These are phyloP conservation scores for Backusella luteola DNA, from an alignment of 192 early-diverging fungal genomes.

Conservation along the genomic window DNA sequence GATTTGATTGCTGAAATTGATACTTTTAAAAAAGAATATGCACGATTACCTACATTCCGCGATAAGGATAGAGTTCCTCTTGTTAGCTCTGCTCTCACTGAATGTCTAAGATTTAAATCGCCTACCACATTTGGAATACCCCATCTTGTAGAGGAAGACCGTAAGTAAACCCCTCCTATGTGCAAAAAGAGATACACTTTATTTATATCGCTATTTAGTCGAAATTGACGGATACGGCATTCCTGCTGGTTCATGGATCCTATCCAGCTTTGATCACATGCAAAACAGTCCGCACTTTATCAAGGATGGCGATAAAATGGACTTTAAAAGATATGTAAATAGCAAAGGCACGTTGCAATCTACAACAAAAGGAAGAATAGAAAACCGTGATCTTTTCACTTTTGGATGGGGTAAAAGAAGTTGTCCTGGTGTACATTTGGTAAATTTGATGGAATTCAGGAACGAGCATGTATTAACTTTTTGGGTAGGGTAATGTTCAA, in stretches of 20 bases:
- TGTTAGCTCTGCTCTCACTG: not conserved
- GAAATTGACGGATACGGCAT: not conserved
- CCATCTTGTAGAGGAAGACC: not conserved
- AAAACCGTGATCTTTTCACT: not conserved
- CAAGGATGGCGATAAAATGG: not conserved
- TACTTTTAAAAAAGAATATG: not conserved
- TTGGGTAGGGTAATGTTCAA: not conserved
- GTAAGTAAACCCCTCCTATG: not conserved
- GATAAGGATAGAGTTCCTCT: not conserved
- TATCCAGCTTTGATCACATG: not conserved
- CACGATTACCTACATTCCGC: not conserved
- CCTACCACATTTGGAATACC: not conserved
- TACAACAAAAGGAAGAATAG: slow-evolving; percentile 2
- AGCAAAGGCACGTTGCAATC: not conserved
- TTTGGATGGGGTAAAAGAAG: not conserved
- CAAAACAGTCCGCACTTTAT: not conserved
- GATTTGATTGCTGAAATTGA: not conserved
- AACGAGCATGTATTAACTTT: not conserved
- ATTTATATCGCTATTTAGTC: not conserved
- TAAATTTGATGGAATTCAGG: not conserved
- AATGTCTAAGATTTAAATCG: not conserved
- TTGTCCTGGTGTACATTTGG: not conserved
- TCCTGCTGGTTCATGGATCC: not conserved
- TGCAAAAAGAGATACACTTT: not conserved
- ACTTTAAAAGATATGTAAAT: not conserved